Evolutionary conservation across 345 rosid genomes (phyloP).

Genomic region (Pelargonium nanum): DNA sequence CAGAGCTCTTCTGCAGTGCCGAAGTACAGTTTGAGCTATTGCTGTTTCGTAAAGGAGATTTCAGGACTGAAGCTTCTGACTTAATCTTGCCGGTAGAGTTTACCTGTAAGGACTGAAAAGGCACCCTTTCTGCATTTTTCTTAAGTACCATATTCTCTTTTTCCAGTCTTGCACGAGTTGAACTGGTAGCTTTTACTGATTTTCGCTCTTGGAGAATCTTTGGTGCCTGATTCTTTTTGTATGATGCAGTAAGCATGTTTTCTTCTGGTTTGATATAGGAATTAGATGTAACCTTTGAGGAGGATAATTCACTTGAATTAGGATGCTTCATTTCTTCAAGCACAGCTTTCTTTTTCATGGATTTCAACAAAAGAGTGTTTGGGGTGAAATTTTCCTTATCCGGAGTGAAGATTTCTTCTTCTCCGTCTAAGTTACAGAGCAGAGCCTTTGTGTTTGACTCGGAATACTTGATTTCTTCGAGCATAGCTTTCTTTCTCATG

Average conservation of each 20-base stretch:
- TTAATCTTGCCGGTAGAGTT: conserved; percentile 23
- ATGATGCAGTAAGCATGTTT: conserved; percentile 19
- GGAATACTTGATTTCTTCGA: conserved; percentile 29
- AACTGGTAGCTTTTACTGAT: conserved; percentile 13
- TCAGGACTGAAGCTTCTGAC: conserved; percentile 19
- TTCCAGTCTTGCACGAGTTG: conserved; percentile 24
- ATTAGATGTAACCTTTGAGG: conserved; percentile 20
- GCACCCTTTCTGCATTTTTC: conserved; percentile 34
- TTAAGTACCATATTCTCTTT: conserved; percentile 18
- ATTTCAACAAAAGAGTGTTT: conserved; percentile 32
- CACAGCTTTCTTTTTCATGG: conserved; percentile 35
- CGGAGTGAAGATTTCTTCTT: conserved; percentile 55
- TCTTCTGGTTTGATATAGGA: conserved; percentile 27
- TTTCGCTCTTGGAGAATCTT: conserved; percentile 25
- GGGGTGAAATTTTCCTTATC: conserved; percentile 85
- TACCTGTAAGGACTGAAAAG: conserved; percentile 42
- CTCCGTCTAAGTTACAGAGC: conserved; percentile 24
- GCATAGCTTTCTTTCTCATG: conserved; percentile 32
- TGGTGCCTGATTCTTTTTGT: conserved; percentile 43
- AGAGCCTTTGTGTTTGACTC: conserved; percentile 16
- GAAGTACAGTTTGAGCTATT: conserved; percentile 13
- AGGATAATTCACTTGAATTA: conserved; percentile 20
- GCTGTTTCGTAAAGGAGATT: conserved; percentile 21
- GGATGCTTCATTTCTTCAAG: conserved; percentile 29
- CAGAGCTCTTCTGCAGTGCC: conserved; percentile 14